Evolutionary conservation across 352 stramenopile genomes (phyloP).

Genomic region (Globisporangium recalcitrans): DNA sequence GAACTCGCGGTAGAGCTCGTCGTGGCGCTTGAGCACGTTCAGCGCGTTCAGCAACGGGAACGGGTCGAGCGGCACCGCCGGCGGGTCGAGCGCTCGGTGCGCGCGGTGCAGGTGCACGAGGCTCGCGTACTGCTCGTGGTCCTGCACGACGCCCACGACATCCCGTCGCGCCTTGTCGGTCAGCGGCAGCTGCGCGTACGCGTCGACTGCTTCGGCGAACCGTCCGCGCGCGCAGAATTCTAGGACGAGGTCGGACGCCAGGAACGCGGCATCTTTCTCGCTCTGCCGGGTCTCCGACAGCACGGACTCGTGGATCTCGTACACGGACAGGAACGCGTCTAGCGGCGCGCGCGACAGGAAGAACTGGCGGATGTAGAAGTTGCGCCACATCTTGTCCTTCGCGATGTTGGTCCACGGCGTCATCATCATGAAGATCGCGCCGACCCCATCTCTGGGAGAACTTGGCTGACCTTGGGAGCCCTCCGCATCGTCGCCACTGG

Average conservation of each 20-base stretch:
- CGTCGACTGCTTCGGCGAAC: constrained; percentile 46
- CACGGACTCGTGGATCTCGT: constrained; percentile 18
- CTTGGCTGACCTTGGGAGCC: not conserved
- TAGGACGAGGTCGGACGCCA: constrained; percentile 31
- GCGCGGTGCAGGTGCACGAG: constrained; percentile 44
- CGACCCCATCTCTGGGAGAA: constrained; percentile 3
- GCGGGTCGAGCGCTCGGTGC: constrained; percentile 25
- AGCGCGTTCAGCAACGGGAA: constrained; percentile 43
- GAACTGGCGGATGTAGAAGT: constrained; percentile 63
- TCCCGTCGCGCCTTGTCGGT: constrained; percentile 23
- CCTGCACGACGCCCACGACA: constrained; percentile 31
- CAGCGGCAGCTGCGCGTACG: constrained; percentile 41
- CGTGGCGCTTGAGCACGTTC: constrained; percentile 32
- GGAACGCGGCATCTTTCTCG: constrained; percentile 21
- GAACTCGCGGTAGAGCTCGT: constrained; percentile 44
- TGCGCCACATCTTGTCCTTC: constrained; percentile 34
- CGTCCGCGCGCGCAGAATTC: constrained; percentile 54
- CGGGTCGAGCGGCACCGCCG: constrained; percentile 32
- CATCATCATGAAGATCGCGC: constrained; percentile 34
- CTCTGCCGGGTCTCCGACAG: constrained; percentile 1
- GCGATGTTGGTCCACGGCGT: constrained; percentile 51
- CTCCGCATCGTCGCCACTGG: not conserved
- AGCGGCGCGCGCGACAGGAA: constrained; percentile 46
- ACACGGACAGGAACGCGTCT: constrained; percentile 32
- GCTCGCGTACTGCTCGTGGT: constrained; percentile 53